Evolutionary conservation across 495 filamentous ascomycete species (phyloP).

Genomic region (Alectoria sarmentosa): DNA sequence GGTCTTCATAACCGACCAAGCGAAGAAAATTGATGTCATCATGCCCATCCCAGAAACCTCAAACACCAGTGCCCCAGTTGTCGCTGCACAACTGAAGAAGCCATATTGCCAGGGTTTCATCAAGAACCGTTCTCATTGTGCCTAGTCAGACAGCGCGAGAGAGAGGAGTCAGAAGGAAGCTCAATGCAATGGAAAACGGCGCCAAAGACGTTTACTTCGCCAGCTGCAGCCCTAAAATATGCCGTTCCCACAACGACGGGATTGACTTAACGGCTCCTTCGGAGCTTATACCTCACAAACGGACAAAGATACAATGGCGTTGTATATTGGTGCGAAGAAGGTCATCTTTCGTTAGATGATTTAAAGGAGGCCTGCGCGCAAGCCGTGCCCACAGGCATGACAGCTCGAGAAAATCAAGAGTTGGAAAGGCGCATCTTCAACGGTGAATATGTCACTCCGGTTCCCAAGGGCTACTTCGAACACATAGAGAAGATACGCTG

Average conservation of each 20-base stretch:
- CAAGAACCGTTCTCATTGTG: conserved; percentile 95
- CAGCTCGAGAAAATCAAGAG: conserved; percentile 46
- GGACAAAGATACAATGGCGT: conserved; percentile 61
- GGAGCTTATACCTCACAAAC: conserved; percentile 80
- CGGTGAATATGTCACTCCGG: conserved; percentile 80
- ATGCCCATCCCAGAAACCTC: conserved; percentile 86
- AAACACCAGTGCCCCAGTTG: conserved; percentile 74
- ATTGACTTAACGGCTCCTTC: conserved; percentile 80
- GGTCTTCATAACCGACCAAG: conserved; percentile 62
- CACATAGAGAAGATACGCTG: conserved; percentile 72
- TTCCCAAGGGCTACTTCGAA: conserved; percentile 77
- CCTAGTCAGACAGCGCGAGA: conserved; percentile 78
- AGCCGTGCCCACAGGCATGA: conserved; percentile 34
- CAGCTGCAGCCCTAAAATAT: conserved; percentile 81
- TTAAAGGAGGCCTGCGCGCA: conserved; percentile 62
- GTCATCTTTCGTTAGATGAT: conserved; percentile 90
- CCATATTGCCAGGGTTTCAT: conserved; percentile 82
- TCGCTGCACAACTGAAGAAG: conserved; percentile 64
- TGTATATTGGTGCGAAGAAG: conserved; percentile 82
- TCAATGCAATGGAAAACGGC: conserved; percentile 52
- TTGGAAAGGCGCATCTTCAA: conserved; percentile 98
- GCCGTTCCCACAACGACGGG: conserved; percentile 66
- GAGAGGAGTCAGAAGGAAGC: conserved; percentile 39
- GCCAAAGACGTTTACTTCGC: conserved; percentile 89
- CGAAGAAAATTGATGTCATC: conserved; percentile 84